Conservation (phyloP, 805 yeast genomes). For the Metschnikowia henanensis region DNA sequence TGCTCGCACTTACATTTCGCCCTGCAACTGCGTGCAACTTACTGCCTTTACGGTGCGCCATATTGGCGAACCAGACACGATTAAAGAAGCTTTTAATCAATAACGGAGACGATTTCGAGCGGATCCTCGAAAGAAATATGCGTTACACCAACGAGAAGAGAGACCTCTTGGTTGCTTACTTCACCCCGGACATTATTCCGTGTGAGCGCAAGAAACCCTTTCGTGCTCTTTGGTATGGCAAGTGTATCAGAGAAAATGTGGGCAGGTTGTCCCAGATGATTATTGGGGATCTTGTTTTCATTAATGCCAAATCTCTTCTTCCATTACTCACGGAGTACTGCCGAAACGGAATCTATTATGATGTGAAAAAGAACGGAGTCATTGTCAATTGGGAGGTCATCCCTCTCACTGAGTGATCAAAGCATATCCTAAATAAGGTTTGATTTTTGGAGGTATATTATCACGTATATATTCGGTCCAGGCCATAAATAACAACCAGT, state of each 20-base stretch:
- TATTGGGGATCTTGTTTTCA: not conserved
- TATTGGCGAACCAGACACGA: not conserved
- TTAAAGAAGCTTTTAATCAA: not conserved
- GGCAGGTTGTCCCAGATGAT: not conserved
- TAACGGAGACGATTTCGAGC: not conserved
- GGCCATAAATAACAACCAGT: too few species aligned
- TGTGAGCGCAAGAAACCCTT: not conserved
- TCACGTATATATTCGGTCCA: too few species aligned
- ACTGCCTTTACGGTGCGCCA: not conserved
- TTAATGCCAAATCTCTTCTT: not conserved
- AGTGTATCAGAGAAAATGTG: not conserved
- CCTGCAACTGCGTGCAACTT: not conserved
- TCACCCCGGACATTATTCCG: not conserved
- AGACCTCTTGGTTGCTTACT: not conserved
- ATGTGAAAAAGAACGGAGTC: not conserved
- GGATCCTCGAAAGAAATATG: not conserved
- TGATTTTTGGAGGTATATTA: too few species aligned
- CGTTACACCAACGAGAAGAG: not conserved
- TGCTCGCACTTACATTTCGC: not conserved
- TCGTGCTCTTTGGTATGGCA: not conserved
- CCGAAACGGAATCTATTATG: not conserved
- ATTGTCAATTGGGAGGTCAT: not conserved
- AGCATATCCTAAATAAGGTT: too few species aligned
- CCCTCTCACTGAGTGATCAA: not conserved
- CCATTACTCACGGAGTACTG: not conserved